Percentiles rank a stretch among this genome's conserved stretches.
phyloP scores from a whole-genome alignment of 306 rosid species.

The Rosa persica region DNA sequence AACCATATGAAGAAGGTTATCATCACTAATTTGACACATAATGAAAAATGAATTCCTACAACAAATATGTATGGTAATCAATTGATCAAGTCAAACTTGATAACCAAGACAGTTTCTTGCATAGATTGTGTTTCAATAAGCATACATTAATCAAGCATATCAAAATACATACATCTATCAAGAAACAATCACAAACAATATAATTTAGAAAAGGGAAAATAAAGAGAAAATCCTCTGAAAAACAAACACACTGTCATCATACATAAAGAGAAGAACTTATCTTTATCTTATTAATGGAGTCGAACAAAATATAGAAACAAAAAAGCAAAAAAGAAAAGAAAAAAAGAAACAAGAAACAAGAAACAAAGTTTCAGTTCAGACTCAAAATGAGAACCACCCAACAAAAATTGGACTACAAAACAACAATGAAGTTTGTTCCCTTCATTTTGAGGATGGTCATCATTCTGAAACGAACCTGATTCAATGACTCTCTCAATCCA shows the following conservation, averaged over 20 bases:
- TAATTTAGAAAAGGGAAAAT: too few species aligned
- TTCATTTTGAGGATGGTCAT: not conserved
- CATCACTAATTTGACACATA: not conserved
- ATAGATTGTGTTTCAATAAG: not conserved
- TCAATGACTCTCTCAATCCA: not conserved
- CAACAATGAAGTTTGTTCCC: not conserved
- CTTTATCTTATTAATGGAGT: too few species aligned
- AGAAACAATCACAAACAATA: too few species aligned
- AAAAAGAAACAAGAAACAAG: too few species aligned
- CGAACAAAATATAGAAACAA: too few species aligned
- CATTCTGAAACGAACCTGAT: not conserved
- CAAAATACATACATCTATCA: not conserved
- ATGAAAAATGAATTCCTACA: not conserved
- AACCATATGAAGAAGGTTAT: not conserved
- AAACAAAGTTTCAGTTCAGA: not conserved
- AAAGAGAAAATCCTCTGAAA: too few species aligned
- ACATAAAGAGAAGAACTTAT: too few species aligned
- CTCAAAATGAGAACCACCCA: not conserved
- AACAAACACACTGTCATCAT: too few species aligned
- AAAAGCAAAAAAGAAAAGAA: too few species aligned
- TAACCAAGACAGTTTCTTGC: not conserved
- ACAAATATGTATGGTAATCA: not conserved
- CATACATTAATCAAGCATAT: not conserved
- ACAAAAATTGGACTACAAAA: not conserved
- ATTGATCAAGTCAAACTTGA: not conserved